phyloP scores from a whole-genome alignment of 1,139 yeast species.

The Protomyces inundatus region DNA sequence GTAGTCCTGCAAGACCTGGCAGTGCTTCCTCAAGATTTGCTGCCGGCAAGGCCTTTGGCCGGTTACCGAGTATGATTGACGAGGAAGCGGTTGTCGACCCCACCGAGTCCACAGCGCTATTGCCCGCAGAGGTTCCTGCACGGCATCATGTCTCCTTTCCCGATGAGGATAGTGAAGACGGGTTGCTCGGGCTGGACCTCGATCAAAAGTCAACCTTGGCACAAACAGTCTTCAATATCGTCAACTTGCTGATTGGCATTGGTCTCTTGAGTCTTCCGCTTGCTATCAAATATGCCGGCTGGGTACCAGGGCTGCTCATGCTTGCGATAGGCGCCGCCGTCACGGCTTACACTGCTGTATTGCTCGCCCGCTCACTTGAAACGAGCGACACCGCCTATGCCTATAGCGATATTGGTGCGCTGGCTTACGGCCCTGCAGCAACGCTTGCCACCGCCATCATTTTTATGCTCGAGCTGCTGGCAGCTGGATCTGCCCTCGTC shows the following conservation, averaged over 20 bases:
- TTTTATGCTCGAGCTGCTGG: conserved; percentile 70
- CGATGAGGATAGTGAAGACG: not conserved
- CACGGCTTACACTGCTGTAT: conserved; percentile 66
- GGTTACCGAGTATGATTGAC: not conserved
- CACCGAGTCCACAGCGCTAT: not conserved
- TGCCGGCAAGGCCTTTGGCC: not conserved
- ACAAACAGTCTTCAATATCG: conserved; percentile 82
- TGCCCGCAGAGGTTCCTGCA: not conserved
- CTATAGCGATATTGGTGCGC: conserved; percentile 80
- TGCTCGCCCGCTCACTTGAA: conserved; percentile 60
- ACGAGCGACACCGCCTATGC: conserved; percentile 74
- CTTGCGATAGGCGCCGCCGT: conserved; percentile 35
- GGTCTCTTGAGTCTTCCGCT: conserved; percentile 80
- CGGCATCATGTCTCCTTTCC: not conserved
- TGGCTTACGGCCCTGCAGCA: conserved; percentile 61
- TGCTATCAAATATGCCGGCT: conserved; percentile 74
- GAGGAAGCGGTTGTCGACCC: not conserved
- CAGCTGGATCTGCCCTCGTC: conserved; percentile 67
- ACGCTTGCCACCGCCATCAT: conserved; percentile 61
- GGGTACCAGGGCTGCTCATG: conserved; percentile 55
- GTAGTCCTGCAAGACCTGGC: not conserved
- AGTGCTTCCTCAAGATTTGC: too few species aligned
- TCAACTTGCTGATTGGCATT: conserved; percentile 78
- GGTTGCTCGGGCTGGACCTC: not conserved
- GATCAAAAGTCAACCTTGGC: conserved; percentile 47